A percentile compares a stretch with the other conserved stretches of the same genome.
Evolutionary conservation across 495 filamentous ascomycete genomes (phyloP).

Genomic region (Pseudomonodictys pantanalensis): DNA sequence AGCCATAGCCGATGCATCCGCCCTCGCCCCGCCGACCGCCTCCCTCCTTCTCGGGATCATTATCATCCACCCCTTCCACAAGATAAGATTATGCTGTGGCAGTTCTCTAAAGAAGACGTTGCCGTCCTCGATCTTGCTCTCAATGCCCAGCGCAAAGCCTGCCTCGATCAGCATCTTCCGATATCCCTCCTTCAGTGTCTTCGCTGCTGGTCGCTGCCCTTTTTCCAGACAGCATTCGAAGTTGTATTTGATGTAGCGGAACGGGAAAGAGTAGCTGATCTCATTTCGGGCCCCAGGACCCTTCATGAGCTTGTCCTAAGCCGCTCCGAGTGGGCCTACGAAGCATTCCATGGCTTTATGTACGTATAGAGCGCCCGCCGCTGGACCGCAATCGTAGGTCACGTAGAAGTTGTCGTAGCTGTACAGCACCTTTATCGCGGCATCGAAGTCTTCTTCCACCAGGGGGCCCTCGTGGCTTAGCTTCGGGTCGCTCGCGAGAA

Average conservation of each 20-base stretch:
- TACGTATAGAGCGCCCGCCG: constrained; percentile 4
- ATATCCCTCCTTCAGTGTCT: constrained; percentile 4
- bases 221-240: background rate
- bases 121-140: no score
- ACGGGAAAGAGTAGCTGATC: constrained; percentile 8
- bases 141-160: no score
- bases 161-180: constrained; percentile 8
- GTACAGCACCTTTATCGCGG: constrained; percentile 4
- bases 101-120: no score
- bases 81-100: constrained; percentile 11
- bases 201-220: no score
- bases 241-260: constrained; percentile 1
- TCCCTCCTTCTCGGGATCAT: constrained; percentile 18
- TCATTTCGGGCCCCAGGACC: background rate
- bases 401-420: background rate
- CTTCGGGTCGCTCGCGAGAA: constrained; percentile 17
- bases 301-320: constrained; percentile 2
- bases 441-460: constrained; percentile 9
- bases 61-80: constrained; percentile 20
- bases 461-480: constrained; percentile 18
- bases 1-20: constrained; percentile 22
- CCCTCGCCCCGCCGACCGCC: constrained; percentile 3
- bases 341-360: constrained; percentile 26
- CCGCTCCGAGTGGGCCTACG: constrained; percentile 1
- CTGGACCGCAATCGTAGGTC: constrained; percentile 19